A percentile compares a stretch with the other conserved stretches of the same genome.
phyloP scores from a whole-genome alignment of 2,329 filamentous ascomycete genomes.

The Penicillium aurantiogriseum region DNA sequence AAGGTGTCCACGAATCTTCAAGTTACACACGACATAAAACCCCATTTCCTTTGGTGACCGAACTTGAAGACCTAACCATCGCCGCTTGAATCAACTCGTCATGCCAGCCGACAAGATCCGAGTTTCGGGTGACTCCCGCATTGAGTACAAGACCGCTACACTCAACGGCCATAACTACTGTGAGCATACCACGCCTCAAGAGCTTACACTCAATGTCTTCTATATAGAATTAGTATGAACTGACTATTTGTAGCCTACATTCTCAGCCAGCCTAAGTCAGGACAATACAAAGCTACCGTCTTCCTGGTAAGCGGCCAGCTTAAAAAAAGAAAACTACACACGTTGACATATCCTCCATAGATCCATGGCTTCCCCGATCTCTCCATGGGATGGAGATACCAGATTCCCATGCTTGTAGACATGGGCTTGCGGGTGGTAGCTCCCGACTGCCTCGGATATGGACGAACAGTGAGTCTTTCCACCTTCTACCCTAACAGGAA shows the following conservation, averaged over 20 bases:
- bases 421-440: conserved; percentile 76
- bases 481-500: not conserved
- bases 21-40: not conserved
- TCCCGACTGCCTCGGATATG: conserved; percentile 85
- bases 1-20: not conserved
- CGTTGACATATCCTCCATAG: conserved; percentile 29
- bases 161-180: conserved; percentile 71
- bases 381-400: conserved; percentile 81
- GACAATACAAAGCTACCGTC: conserved; percentile 51
- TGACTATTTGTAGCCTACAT: conserved; percentile 48
- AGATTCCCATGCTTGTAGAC: conserved; percentile 73
- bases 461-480: conserved; percentile 58
- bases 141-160: conserved; percentile 61
- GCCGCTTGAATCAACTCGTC: not conserved
- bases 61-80: not conserved
- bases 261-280: conserved; percentile 47
- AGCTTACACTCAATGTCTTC: not conserved
- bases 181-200: conserved; percentile 26
- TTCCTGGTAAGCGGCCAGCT: conserved; percentile 49
- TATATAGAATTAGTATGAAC: not conserved
- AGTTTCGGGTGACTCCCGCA: conserved; percentile 62
- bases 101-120: conserved; percentile 63
- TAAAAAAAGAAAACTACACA: not conserved
- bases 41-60: not conserved
- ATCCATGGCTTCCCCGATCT: conserved; percentile 83